Evolutionary conservation across 495 filamentous ascomycete genomes (phyloP).

Genomic region (Aspergillus sclerotioniger): DNA sequence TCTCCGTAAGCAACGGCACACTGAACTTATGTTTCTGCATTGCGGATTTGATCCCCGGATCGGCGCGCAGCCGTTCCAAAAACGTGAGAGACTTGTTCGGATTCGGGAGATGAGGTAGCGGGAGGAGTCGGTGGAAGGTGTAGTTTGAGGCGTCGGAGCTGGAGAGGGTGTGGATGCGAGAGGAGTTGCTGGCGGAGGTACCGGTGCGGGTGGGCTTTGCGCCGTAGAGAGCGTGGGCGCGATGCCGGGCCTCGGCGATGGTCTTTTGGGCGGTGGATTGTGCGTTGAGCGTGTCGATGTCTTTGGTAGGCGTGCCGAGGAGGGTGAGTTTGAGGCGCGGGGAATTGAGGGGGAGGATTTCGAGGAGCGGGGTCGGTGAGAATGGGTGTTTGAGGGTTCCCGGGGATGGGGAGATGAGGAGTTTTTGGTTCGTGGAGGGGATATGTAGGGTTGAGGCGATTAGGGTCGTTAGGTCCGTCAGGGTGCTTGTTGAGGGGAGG

Average conservation of each 20-base stretch:
- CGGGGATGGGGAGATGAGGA: conserved; percentile 67
- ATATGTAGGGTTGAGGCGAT: conserved; percentile 59
- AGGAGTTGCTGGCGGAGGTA: conserved; percentile 25
- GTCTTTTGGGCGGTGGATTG: conserved; percentile 38
- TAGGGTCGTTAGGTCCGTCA: conserved; percentile 60
- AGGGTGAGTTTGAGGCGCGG: conserved; percentile 45
- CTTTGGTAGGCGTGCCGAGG: conserved; percentile 36
- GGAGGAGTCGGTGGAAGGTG: conserved; percentile 77
- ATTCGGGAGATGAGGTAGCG: conserved; percentile 75
- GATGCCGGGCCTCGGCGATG: conserved; percentile 33
- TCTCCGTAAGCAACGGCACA: conserved; percentile 89
- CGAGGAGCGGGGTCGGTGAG: conserved; percentile 32
- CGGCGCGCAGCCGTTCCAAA: conserved; percentile 71
- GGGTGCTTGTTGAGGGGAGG: conserved; percentile 66
- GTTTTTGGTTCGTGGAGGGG: conserved; percentile 68
- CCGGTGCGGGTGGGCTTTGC: conserved; percentile 28
- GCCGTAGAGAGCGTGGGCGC: conserved; percentile 33
- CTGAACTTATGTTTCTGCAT: conserved; percentile 84
- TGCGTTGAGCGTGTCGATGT: conserved; percentile 40
- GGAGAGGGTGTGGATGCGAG: conserved; percentile 38
- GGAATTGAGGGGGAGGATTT: conserved; percentile 45
- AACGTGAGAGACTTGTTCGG: conserved; percentile 66
- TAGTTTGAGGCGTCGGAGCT: conserved; percentile 54
- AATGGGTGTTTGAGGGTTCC: conserved; percentile 68
- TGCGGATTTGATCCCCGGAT: conserved; percentile 77